Evolutionary conservation across 1,284 basidiomycete species (phyloP).

Genomic region (Fomitopsis betulina): DNA sequence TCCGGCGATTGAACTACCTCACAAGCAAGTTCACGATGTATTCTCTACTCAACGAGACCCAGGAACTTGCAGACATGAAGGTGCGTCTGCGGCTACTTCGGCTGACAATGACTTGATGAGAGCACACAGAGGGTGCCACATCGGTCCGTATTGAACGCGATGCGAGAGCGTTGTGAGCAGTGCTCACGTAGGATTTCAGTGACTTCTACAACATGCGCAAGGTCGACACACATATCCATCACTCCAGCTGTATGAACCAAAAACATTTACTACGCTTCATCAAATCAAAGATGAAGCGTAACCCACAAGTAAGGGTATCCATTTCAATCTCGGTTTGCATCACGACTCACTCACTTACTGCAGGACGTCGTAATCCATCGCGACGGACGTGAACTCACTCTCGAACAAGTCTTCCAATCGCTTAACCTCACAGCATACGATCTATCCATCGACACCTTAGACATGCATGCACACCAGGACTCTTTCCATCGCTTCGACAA

Average conservation of each 20-base stretch:
- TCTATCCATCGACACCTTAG: conserved; percentile 96
- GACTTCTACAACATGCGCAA: conserved; percentile 99
- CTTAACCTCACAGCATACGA: conserved; percentile 96
- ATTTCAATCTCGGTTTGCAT: neutral
- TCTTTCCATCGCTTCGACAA: conserved; percentile 98
- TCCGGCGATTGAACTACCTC: conserved; percentile 88
- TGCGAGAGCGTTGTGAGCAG: neutral
- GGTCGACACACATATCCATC: conserved; percentile 98
- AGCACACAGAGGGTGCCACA: conserved; percentile 60
- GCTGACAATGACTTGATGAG: neutral
- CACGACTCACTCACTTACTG: neutral
- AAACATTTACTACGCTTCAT: conserved; percentile 99
- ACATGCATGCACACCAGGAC: conserved; percentile 99
- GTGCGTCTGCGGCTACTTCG: conserved; percentile 32
- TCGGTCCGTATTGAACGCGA: conserved; percentile 39
- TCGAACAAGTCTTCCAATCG: conserved; percentile 93
- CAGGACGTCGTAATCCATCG: conserved; percentile 96
- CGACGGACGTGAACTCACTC: conserved; percentile 86
- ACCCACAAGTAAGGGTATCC: conserved; percentile 51
- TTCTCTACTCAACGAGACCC: conserved; percentile 88
- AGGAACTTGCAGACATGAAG: conserved; percentile 97
- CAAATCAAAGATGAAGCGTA: conserved; percentile 93
- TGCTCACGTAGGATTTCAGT: conserved; percentile 34
- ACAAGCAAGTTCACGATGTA: conserved; percentile 97
- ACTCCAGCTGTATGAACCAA: conserved; percentile 99